Conservation (phyloP, 257 asterid species). For the Gentiana straminea region DNA sequence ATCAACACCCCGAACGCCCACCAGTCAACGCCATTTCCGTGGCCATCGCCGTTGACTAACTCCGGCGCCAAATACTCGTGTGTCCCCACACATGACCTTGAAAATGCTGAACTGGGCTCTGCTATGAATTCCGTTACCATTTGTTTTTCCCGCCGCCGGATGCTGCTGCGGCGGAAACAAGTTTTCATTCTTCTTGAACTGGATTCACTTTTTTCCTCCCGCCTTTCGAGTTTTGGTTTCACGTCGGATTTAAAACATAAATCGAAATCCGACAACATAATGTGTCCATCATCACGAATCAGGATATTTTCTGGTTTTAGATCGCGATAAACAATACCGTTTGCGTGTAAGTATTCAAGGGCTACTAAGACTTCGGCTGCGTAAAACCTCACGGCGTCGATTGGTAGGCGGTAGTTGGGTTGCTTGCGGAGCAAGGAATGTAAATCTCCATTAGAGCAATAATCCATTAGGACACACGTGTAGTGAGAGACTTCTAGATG, state of each 20-base stretch:
- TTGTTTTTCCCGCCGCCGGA: slow-evolving; percentile 22
- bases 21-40: slow-evolving; percentile 94
- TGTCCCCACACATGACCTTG: slow-evolving; percentile 79
- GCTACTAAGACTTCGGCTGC: slow-evolving; percentile 68
- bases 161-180: slow-evolving; percentile 9
- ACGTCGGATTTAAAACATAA: slow-evolving; percentile 52
- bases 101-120: slow-evolving; percentile 71
- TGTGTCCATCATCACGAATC: slow-evolving; percentile 73
- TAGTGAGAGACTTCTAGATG: slow-evolving; percentile 76
- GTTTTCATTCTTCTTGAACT: slow-evolving; percentile 1
- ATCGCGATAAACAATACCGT: slow-evolving; percentile 81
- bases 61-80: slow-evolving; percentile 90
- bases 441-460: slow-evolving; percentile 75
- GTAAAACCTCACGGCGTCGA: slow-evolving; percentile 57
- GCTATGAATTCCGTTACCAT: slow-evolving; percentile 61
- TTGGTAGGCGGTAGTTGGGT: slow-evolving; percentile 34
- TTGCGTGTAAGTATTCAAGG: slow-evolving; percentile 59
- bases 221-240: slow-evolving; percentile 35
- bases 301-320: slow-evolving; percentile 72
- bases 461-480: slow-evolving; percentile 70
- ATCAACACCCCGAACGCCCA: slow-evolving; percentile 86
- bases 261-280: slow-evolving; percentile 81
- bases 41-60: slow-evolving; percentile 57
- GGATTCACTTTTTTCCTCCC: slow-evolving; percentile 7
- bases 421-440: slow-evolving; percentile 72